Evolutionary conservation across 495 filamentous ascomycete species (phyloP), one percentile per base, ranked within the genome.

Genomic region (Tuber umbilicatum): DNA sequence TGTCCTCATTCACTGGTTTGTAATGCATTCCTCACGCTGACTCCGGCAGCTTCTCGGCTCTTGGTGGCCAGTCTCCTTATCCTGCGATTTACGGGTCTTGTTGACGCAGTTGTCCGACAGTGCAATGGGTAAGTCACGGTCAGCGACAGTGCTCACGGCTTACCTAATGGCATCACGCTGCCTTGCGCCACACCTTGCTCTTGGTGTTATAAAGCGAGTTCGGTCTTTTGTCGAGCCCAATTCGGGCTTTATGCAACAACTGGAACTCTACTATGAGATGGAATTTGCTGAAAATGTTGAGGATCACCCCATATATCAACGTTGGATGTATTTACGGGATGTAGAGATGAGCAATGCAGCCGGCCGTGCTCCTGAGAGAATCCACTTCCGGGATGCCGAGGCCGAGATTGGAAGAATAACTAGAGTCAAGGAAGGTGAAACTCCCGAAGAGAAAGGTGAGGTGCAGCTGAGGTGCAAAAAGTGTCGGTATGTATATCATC

Each of bases 91-190:
- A 70, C 38, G 23, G n/a, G 71, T 39, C 74, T 42, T 64, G 43
- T 70, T 71, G 45, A 72, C 69, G 71, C 71, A 74, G 64, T 40
- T 35, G 21, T 73, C 86, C 74, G 84, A 85, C 84, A 97, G 95
- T 87, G 94, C 93, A 42, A 97, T 97, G 93, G 95, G 95, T 43
- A 94, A 94, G 84, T 97, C 93, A 71, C 92, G 95, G 70, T 97
- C 94, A 37, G 90, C 93, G 76, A 89, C 93, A 68, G 86, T 93
- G 77, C 87, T 93, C 75, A 87, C 95, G 72, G 94, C 96, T 80
- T 97, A 93, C 84, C 85, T 98, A 71, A 90, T 97, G 81, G 89
- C 91, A 85, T 87, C 78, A 70, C 78, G 82, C 14, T 68, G 84
- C 72, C 85, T 90, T 73, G 88, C 86, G 64, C 89, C 89, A 39